Evolutionary conservation across 2,329 filamentous ascomycete genomes (phyloP).

Genomic region (Waltergamsia citrina): DNA sequence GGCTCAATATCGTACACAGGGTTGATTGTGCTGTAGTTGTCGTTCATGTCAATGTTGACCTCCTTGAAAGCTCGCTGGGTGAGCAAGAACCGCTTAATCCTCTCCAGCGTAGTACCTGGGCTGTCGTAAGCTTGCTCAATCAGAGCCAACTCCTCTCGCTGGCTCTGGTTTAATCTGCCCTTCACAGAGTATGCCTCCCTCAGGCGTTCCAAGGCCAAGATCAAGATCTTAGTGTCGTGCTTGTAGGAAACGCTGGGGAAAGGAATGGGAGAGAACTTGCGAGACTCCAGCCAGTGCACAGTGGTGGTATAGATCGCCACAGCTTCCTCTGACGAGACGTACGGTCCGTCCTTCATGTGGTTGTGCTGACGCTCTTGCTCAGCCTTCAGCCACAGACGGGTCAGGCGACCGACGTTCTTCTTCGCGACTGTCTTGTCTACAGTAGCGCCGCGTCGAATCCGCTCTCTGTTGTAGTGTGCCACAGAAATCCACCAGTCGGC

Average conservation of each 20-base stretch:
- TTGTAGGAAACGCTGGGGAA: conserved; percentile 99
- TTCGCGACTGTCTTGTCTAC: conserved; percentile 99
- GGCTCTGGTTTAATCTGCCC: conserved; percentile 90
- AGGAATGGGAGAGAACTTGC: conserved; percentile 97
- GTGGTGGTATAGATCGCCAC: conserved; percentile 98
- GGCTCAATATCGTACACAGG: conserved; percentile 98
- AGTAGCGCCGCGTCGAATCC: conserved; percentile 90
- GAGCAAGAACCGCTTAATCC: conserved; percentile 94
- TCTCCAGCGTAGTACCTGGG: conserved; percentile 86
- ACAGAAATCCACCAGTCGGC: conserved; percentile 99
- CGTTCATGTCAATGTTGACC: conserved; percentile 99
- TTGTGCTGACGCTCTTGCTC: conserved; percentile 99
- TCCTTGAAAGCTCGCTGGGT: conserved; percentile 99
- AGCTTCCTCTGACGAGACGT: conserved; percentile 95
- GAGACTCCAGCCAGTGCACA: conserved; percentile 95
- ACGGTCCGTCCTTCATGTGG: conserved; percentile 98
- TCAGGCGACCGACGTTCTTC: conserved; percentile 94
- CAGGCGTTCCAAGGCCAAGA: conserved; percentile 84
- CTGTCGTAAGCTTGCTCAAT: conserved; percentile 99
- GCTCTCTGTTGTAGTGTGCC: conserved; percentile 96
- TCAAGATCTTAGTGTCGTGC: conserved; percentile 97
- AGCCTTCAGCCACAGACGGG: conserved; percentile 91
- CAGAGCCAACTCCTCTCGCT: conserved; percentile 89
- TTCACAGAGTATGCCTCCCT: conserved; percentile 97
- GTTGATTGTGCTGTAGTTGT: conserved; percentile 99